Conservation (phyloP, 2,329 filamentous ascomycete species). For the Aspergillus texensis region DNA sequence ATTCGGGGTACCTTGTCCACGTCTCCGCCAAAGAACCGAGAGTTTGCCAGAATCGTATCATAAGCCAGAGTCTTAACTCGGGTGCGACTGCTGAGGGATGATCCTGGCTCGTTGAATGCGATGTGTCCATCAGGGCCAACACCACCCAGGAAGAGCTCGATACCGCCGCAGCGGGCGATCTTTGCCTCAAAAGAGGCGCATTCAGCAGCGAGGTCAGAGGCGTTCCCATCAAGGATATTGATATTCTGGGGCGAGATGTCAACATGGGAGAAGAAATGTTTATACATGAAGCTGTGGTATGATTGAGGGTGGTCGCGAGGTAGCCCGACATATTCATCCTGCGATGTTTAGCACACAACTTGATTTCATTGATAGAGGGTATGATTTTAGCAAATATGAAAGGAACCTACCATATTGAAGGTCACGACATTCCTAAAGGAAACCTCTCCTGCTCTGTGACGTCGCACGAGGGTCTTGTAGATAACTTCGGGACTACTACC, state of each 20-base stretch:
- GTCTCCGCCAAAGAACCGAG: conserved; percentile 79
- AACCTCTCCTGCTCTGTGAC: conserved; percentile 56
- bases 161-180: conserved; percentile 74
- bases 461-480: conserved; percentile 72
- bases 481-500: conserved; percentile 78
- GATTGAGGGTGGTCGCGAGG: conserved; percentile 81
- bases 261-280: conserved; percentile 84
- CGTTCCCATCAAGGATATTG: conserved; percentile 82
- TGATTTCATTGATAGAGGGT: neutral
- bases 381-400: neutral
- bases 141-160: conserved; percentile 82
- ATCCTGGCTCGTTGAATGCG: conserved; percentile 88
- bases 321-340: conserved; percentile 86
- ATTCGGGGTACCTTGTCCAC: conserved; percentile 74
- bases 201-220: conserved; percentile 72
- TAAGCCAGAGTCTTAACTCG: conserved; percentile 85
- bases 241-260: conserved; percentile 81
- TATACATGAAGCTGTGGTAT: conserved; percentile 94
- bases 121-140: conserved; percentile 87
- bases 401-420: conserved; percentile 75
- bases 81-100: conserved; percentile 74
- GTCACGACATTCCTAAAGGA: conserved; percentile 88
- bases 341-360: conserved; percentile 17
- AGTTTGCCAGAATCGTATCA: conserved; percentile 84
- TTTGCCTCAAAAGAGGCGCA: conserved; percentile 78